A percentile compares a stretch with the other conserved stretches of the same genome.
Evolutionary conservation across 2,329 filamentous ascomycete genomes (phyloP).

Genomic region (Stromatinia cepivora): DNA sequence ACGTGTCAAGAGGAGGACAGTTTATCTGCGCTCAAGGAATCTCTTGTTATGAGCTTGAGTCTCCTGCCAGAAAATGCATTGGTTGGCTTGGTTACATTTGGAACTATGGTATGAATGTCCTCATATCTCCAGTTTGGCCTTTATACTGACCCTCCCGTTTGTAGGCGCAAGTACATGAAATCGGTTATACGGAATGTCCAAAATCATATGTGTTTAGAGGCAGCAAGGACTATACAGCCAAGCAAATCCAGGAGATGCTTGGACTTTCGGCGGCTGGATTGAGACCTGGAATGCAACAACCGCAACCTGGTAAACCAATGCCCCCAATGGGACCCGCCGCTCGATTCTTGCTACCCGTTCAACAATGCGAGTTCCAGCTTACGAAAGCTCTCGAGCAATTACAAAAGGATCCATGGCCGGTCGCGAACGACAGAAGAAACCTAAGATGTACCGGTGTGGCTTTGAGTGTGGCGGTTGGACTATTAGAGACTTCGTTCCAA

Average conservation of each 20-base stretch:
- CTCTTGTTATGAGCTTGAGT: slow-evolving; percentile 81
- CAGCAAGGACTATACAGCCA: slow-evolving; percentile 96
- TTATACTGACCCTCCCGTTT: slow-evolving; percentile 10
- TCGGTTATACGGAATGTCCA: slow-evolving; percentile 95
- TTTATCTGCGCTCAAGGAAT: slow-evolving; percentile 79
- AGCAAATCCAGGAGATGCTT: slow-evolving; percentile 99
- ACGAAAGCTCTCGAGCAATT: slow-evolving; percentile 94
- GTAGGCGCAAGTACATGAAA: slow-evolving; percentile 91
- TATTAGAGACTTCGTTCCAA: slow-evolving; percentile 93
- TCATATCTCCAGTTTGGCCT: not conserved
- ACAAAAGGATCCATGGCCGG: slow-evolving; percentile 96
- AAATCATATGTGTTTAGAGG: slow-evolving; percentile 98
- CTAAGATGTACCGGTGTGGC: slow-evolving; percentile 93
- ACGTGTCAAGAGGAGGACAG: slow-evolving; percentile 88
- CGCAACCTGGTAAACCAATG: slow-evolving; percentile 71
- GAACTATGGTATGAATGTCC: slow-evolving; percentile 76
- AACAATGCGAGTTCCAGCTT: slow-evolving; percentile 95
- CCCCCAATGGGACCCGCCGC: slow-evolving; percentile 78
- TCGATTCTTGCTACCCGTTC: slow-evolving; percentile 88
- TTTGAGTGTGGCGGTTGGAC: slow-evolving; percentile 88
- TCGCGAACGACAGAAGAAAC: slow-evolving; percentile 86
- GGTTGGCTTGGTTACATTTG: slow-evolving; percentile 82
- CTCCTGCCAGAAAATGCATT: slow-evolving; percentile 78
- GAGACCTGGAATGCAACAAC: slow-evolving; percentile 68
- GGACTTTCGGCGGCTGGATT: slow-evolving; percentile 72